A percentile compares a stretch with the other conserved stretches of the same genome.
Evolutionary conservation across 352 stramenopile species (phyloP).

Genomic region (Phytophthora meadii): DNA sequence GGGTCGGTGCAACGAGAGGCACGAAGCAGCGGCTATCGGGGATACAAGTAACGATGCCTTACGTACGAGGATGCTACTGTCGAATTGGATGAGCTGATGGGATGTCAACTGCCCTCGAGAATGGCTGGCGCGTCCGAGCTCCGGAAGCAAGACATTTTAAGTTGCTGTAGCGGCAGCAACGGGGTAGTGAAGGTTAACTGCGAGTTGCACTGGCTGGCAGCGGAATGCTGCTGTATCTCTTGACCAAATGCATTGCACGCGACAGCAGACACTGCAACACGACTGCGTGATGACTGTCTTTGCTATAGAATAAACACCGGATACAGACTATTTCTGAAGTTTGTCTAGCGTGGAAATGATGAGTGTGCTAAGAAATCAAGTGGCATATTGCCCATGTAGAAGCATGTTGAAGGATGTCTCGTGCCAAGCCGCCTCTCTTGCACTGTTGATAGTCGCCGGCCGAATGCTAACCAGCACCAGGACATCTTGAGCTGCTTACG

Average conservation of each 20-base stretch:
- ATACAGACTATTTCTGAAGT: conserved; percentile 14
- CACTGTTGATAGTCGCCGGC: conserved; percentile 35
- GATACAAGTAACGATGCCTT: conserved; percentile 20
- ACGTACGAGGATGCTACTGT: conserved; percentile 39
- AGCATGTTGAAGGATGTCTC: conserved; percentile 17
- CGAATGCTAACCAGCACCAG: conserved; percentile 38
- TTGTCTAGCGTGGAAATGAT: background rate
- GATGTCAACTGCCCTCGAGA: conserved; percentile 36
- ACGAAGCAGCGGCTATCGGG: conserved; percentile 18
- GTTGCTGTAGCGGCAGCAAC: conserved; percentile 26
- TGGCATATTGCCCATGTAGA: conserved; percentile 19
- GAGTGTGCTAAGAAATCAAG: background rate
- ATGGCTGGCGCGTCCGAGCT: conserved; percentile 28
- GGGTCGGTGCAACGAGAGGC: conserved; percentile 22
- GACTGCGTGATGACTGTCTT: conserved; percentile 27
- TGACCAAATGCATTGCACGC: background rate
- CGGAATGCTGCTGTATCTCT: conserved; percentile 17
- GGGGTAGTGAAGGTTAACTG: background rate
- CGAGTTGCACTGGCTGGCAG: conserved; percentile 22
- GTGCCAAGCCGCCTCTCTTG: conserved; percentile 14
- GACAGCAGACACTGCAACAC: conserved; percentile 14
- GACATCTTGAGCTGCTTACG: conserved; percentile 5
- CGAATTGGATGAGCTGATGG: conserved; percentile 46
- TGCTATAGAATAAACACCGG: background rate
- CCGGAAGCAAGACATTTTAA: conserved; percentile 4